Evolutionary conservation across 2,329 filamentous ascomycete species (phyloP), one percentile per base, ranked within the genome.

Genomic region (Sporothrix luriei): DNA sequence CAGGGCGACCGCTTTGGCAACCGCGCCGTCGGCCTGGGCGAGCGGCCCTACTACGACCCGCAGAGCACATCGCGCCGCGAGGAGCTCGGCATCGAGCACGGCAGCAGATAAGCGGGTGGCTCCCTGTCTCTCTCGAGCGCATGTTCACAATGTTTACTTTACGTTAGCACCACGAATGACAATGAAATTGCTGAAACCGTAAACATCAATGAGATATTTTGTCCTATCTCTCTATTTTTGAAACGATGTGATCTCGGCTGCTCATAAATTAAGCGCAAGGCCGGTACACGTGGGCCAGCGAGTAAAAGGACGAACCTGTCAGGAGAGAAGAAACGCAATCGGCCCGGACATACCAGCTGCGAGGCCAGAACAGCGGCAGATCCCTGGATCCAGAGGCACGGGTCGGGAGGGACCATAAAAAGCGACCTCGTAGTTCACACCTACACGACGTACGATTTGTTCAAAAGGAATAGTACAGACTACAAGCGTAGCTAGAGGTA

Each of bases 1-100:
- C 66, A 69, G 24, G 69, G 69, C 38, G 80, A 83, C 33, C 78
- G 87, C 62, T 79, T 81, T 65, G 82, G 84, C 33, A 81, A 87
- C 75, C 75, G 87, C 24, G 81, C 83, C 0, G 85, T 88, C 9
- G 84, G 82, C 9, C 80, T 87, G 6, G 87, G 83, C 14, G 87
- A 84, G 79, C 81, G 76, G 73, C 87, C 83, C 1, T 88, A 84
- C 72, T 75, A 85, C 4, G 85, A 88, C 71, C 81, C 84, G 0
- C 78, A 80, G 11, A 86, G 84, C 73, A 81, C 76, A 21, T 82
- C 82, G 0, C 77, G 84, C 46, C 78, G 77, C 11, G 62, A 66
- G 33, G 67, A 71, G 3, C 67, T 71, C 21, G 52, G 52, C 26
- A 40, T 55, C 7, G 51, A 68, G 66, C 52, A 69, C 40, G 65